phyloP scores from a whole-genome alignment of 2,329 filamentous ascomycete species.

The Cadophora malorum region DNA sequence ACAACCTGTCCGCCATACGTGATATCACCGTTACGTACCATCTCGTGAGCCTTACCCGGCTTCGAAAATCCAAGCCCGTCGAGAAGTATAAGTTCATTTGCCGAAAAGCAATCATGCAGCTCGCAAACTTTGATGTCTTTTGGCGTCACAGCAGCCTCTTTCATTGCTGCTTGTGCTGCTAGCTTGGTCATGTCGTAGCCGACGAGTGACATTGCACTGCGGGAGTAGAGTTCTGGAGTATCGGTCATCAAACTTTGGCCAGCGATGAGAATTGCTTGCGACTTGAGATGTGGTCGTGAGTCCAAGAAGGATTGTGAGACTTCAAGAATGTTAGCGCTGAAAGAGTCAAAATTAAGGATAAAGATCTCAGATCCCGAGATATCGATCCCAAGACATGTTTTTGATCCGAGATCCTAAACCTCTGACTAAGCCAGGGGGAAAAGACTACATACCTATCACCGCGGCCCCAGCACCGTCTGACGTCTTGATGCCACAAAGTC shows the following conservation, averaged over 20 bases:
- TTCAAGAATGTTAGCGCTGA: too few species aligned
- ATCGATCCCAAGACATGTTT: too few species aligned
- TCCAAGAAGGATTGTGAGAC: slow-evolving; percentile 90
- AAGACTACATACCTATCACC: slow-evolving; percentile 58
- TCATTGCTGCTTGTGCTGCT: slow-evolving; percentile 72
- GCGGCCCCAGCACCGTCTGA: slow-evolving; percentile 91
- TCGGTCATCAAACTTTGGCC: slow-evolving; percentile 89
- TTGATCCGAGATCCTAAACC: too few species aligned
- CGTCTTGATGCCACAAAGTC: slow-evolving; percentile 52
- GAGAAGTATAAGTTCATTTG: slow-evolving; percentile 91
- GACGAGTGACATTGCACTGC: slow-evolving; percentile 83
- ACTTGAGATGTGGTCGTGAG: slow-evolving; percentile 79
- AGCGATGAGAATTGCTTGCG: slow-evolving; percentile 83
- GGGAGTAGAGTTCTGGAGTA: slow-evolving; percentile 77
- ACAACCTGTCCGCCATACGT: slow-evolving; percentile 82
- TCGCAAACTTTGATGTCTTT: slow-evolving; percentile 83
- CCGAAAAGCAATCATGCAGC: slow-evolving; percentile 95
- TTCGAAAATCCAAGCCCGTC: slow-evolving; percentile 83
- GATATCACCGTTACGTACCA: slow-evolving; percentile 86
- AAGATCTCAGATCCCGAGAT: too few species aligned
- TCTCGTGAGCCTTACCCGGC: slow-evolving; percentile 88
- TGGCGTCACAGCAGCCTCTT: slow-evolving; percentile 73
- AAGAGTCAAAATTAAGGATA: too few species aligned
- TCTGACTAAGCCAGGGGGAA: too few species aligned
- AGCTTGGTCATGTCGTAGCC: slow-evolving; percentile 83